phyloP scores from a whole-genome alignment of 1,284 basidiomycete genomes.

The Rhodofomes roseus region DNA sequence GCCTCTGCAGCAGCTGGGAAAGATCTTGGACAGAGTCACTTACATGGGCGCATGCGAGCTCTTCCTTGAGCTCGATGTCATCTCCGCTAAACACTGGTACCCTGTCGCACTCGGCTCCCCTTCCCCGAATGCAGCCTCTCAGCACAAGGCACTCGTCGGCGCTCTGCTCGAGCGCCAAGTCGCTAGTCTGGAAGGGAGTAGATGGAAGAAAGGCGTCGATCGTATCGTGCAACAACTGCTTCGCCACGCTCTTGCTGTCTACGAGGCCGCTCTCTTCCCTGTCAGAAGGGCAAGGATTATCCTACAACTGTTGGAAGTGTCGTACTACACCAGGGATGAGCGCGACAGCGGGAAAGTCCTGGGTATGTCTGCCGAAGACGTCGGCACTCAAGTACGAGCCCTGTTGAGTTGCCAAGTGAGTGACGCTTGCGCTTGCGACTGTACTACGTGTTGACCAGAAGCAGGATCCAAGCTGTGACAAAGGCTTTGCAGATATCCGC shows the following conservation, averaged over 20 bases:
- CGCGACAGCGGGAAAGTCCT: constrained; percentile 11
- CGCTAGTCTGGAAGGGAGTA: constrained; percentile 44
- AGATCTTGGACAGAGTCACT: constrained; percentile 61
- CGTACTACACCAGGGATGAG: constrained; percentile 36
- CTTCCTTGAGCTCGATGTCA: constrained; percentile 40
- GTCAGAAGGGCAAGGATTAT: constrained; percentile 51
- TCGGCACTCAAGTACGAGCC: constrained; percentile 39
- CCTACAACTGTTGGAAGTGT: constrained; percentile 46
- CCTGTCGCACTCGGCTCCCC: constrained; percentile 3
- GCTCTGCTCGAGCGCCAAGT: constrained; percentile 61
- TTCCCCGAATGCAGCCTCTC: not conserved
- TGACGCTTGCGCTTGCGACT: not conserved
- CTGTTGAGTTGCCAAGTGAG: constrained; percentile 40
- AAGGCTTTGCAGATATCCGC: constrained; percentile 33
- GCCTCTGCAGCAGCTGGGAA: constrained; percentile 48
- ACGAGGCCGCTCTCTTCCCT: constrained; percentile 43
- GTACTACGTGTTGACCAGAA: not conserved
- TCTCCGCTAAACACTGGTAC: constrained; percentile 39
- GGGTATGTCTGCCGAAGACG: constrained; percentile 26
- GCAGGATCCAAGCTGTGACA: constrained; percentile 41
- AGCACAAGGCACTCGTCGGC: constrained; percentile 36
- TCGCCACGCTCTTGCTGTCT: constrained; percentile 45
- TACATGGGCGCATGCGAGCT: constrained; percentile 65
- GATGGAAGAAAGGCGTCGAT: constrained; percentile 52
- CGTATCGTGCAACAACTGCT: constrained; percentile 40